Percentiles rank a stretch among this genome's conserved stretches.
These are phyloP conservation scores for Aureoboletus auriporus DNA, from an alignment of 768 basidiomycete genomes.

Conservation along the genomic window DNA sequence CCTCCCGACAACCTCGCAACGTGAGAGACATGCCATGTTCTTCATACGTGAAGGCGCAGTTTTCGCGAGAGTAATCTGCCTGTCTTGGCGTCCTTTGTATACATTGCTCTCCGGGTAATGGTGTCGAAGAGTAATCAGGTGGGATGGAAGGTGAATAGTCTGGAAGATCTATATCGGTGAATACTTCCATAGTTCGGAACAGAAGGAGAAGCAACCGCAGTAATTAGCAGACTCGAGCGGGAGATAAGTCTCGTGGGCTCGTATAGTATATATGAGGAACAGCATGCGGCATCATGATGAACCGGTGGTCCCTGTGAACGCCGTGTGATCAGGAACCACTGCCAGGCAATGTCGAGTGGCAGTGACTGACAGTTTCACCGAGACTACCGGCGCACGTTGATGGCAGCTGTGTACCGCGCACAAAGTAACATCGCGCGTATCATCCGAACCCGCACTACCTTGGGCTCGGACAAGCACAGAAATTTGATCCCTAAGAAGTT, in stretches of 20 bases:
- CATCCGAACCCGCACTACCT: not conserved
- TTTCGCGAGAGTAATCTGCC: conserved; percentile 8
- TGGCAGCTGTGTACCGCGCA: conserved; percentile 4
- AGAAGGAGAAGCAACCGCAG: conserved; percentile 1
- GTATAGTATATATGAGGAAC: conserved; percentile 20
- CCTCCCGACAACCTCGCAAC: conserved; percentile 29
- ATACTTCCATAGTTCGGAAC: conserved; percentile 11
- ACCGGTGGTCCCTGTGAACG: conserved; percentile 1
- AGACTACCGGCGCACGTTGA: not conserved
- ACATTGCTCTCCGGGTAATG: conserved; percentile 46
- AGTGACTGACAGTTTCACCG: conserved; percentile 4
- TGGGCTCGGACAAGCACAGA: conserved; percentile 1
- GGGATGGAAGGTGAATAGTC: conserved; percentile 51
- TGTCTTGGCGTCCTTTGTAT: conserved; percentile 44
- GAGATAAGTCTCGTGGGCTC: not conserved
- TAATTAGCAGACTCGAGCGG: not conserved
- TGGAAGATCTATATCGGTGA: conserved; percentile 33
- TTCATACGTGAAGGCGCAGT: conserved; percentile 28
- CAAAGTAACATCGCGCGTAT: not conserved
- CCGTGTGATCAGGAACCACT: conserved; percentile 12
- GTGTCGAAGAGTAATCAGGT: conserved; percentile 57
- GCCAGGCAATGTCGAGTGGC: conserved; percentile 9
- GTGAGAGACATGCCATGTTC: conserved; percentile 29
- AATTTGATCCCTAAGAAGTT: too few species aligned
- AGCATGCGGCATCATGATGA: conserved; percentile 8